These are phyloP conservation scores for Rauvolfia tetraphylla DNA, from an alignment of 257 asterid genomes.

Conservation along the genomic window DNA sequence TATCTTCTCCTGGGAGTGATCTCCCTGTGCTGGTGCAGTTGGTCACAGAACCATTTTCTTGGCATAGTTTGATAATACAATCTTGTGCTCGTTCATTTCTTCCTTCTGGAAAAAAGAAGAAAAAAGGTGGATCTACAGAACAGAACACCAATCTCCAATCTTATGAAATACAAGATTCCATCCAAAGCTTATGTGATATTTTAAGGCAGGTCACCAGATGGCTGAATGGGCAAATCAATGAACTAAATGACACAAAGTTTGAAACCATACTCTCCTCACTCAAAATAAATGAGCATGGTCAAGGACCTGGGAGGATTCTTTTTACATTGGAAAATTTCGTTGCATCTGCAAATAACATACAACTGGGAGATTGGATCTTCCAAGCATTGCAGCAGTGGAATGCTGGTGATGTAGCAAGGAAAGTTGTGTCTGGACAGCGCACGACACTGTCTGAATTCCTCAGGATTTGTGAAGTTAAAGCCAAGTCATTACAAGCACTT, in stretches of 20 bases:
- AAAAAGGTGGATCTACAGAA: constrained; percentile 70
- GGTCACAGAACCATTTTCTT: constrained; percentile 80
- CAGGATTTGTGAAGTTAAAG: constrained; percentile 56
- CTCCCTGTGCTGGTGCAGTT: constrained; percentile 64
- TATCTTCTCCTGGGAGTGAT: constrained; percentile 65
- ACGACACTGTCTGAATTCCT: constrained; percentile 45
- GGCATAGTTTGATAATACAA: constrained; percentile 77
- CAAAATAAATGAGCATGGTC: constrained; percentile 21
- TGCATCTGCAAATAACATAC: constrained; percentile 37
- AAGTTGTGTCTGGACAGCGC: constrained; percentile 49
- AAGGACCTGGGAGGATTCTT: constrained; percentile 69
- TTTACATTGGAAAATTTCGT: constrained; percentile 37
- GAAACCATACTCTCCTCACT: constrained; percentile 50
- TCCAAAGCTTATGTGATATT: constrained; percentile 55
- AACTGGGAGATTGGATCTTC: constrained; percentile 54
- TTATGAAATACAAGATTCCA: constrained; percentile 48
- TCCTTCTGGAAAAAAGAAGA: constrained; percentile 90
- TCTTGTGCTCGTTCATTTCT: constrained; percentile 54
- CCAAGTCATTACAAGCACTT: constrained; percentile 48
- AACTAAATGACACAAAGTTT: constrained; percentile 40
- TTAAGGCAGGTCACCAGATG: constrained; percentile 53
- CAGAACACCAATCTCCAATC: constrained; percentile 41
- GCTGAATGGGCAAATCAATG: constrained; percentile 54
- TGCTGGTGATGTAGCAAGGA: constrained; percentile 52
- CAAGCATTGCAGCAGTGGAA: constrained; percentile 64